Evolutionary conservation across 2,329 filamentous ascomycete genomes (phyloP).

Genomic region (Leptographium procerum): DNA sequence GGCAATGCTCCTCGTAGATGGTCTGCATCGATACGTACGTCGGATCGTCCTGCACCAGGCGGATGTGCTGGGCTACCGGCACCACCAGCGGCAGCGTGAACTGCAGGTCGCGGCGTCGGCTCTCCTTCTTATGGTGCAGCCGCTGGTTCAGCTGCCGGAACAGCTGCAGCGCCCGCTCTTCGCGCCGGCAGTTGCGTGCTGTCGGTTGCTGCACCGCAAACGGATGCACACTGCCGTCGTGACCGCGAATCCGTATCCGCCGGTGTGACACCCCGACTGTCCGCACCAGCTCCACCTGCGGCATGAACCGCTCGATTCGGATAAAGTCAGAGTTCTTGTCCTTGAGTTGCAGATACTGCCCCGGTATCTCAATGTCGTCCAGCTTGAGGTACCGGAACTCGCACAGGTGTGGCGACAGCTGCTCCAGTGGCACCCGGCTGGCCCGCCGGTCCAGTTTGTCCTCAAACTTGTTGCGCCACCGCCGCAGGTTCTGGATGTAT

Average conservation of each 20-base stretch:
- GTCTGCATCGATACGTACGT: slow-evolving; percentile 91
- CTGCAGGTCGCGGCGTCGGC: slow-evolving; percentile 80
- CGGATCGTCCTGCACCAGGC: slow-evolving; percentile 89
- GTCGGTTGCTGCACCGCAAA: slow-evolving; percentile 96
- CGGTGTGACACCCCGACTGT: slow-evolving; percentile 86
- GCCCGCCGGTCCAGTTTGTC: slow-evolving; percentile 86
- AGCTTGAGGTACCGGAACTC: slow-evolving; percentile 98
- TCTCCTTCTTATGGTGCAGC: slow-evolving; percentile 86
- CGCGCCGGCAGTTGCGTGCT: slow-evolving; percentile 79
- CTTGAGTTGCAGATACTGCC: slow-evolving; percentile 92
- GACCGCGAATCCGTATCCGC: slow-evolving; percentile 87
- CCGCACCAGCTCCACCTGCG: slow-evolving; percentile 85
- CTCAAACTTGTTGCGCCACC: slow-evolving; percentile 96
- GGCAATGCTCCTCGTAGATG: slow-evolving; percentile 92
- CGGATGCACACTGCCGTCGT: slow-evolving; percentile 92
- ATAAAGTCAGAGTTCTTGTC: slow-evolving; percentile 99
- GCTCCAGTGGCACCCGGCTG: slow-evolving; percentile 64
- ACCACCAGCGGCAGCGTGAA: slow-evolving; percentile 96
- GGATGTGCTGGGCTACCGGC: slow-evolving; percentile 84
- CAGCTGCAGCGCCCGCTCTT: slow-evolving; percentile 89
- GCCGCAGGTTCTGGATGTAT: slow-evolving; percentile 93
- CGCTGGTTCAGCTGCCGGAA: slow-evolving; percentile 97
- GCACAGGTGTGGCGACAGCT: slow-evolving; percentile 80
- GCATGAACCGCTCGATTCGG: slow-evolving; percentile 90
- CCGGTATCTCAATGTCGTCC: slow-evolving; percentile 94